Evolutionary conservation across 2,329 filamentous ascomycete genomes (phyloP).

Genomic region (Alternaria infectoria): DNA sequence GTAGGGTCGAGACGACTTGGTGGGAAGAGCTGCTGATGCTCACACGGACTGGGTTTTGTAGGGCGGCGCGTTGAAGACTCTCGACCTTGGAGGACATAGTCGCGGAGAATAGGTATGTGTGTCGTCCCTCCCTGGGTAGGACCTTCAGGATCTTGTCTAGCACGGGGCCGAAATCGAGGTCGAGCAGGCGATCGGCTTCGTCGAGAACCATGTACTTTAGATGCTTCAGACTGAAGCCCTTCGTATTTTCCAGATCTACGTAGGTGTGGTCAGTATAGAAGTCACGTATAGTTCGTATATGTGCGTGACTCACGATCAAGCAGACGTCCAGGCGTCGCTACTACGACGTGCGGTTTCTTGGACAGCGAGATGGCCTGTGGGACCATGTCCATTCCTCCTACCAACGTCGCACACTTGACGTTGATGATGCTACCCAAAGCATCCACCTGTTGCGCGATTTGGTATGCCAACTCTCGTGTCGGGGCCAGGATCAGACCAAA

Average conservation of each 20-base stretch:
- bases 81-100: constrained; percentile 96
- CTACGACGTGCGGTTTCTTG: constrained; percentile 94
- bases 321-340: constrained; percentile 73
- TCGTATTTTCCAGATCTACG: constrained; percentile 88
- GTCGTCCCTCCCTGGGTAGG: constrained; percentile 65
- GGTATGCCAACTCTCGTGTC: constrained; percentile 89
- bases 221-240: constrained; percentile 78
- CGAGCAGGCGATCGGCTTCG: constrained; percentile 88
- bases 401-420: constrained; percentile 84
- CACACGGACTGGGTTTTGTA: constrained; percentile 83
- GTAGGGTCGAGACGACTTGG: constrained; percentile 86
- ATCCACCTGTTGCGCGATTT: constrained; percentile 88
- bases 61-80: constrained; percentile 84
- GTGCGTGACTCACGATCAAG: neutral
- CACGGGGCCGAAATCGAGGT: constrained; percentile 91
- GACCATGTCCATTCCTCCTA: constrained; percentile 96
- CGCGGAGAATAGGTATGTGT: constrained; percentile 85
- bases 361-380: constrained; percentile 86
- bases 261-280: neutral
- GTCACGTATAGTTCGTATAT: neutral
- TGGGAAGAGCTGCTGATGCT: constrained; percentile 84
- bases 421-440: constrained; percentile 85
- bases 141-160: constrained; percentile 94
- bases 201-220: constrained; percentile 94
- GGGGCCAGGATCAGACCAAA: constrained; percentile 92